Base-by-base conservation (phyloP, 2,329 filamentous ascomycete genomes). In the Parastagonospora nodorum region DNA sequence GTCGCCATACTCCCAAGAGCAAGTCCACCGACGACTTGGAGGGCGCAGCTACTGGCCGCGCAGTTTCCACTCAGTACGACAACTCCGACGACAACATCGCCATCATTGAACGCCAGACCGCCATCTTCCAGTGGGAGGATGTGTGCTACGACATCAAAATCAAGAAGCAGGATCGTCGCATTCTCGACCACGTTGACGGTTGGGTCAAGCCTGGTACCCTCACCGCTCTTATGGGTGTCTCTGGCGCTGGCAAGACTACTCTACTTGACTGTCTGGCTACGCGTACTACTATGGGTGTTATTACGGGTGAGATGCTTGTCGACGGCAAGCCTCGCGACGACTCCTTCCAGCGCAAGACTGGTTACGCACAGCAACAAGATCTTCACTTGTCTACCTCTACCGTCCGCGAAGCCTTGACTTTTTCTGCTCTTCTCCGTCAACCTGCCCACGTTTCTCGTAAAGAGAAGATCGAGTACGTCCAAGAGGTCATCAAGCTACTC, bases 131-230 rank as follows among this genome's bases (percentile, higher is more conserved):
- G 67, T 96, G 91, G 92, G 83, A 87, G 58, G 82, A 93, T 61
- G 87, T 96, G 1, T 92, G 88, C 75, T 96, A 84, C 58, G 81
- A 83, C 37, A 88, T 90, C 71, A 88, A 89, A 72, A 92, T 96
- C 75, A 95, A 95, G 78, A 80, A 80, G 11, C 85, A 93, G 63
- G 77, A 81, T 1, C 84, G 91, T 12, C 85, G 88, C 37, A 89
- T 97, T 64, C 78, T 97, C 51, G 87, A 96, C 63, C 80, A 94
- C 55, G 89, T 96, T 10, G 89, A 95, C 67, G 92, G 92, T 31
- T 97, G 90, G 89, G 91, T 97, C 52, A 94, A 95, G 74, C 92
- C 92, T 2, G 92, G 92, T 52, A 96, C 90, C 12, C 74, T 96
- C 45, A 71, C 92, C 10, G 92, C 90, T 33, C 80, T 96, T 2